These are phyloP conservation scores for Caryopteris hybrid DNA, from an alignment of 305 asterid genomes.

Conservation along the genomic window DNA sequence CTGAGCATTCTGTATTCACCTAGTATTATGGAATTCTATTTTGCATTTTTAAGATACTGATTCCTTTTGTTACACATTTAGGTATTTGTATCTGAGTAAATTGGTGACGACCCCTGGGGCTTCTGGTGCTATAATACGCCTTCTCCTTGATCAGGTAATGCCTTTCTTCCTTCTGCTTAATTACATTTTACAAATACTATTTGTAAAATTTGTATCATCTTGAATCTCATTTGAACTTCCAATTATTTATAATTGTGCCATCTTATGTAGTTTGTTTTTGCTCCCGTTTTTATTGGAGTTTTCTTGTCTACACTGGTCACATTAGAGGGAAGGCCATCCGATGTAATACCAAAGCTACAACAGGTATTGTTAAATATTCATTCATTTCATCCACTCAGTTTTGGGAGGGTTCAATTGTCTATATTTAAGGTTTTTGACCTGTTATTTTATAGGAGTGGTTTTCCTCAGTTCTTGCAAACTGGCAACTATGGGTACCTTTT, in stretches of 20 bases:
- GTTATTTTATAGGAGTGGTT: conserved; percentile 58
- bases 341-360: conserved; percentile 62
- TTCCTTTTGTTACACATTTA: conserved; percentile 12
- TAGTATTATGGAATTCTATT: not conserved
- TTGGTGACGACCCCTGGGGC: conserved; percentile 55
- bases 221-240: not conserved
- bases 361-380: conserved; percentile 41
- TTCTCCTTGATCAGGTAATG: conserved; percentile 65
- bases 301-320: conserved; percentile 60
- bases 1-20: not conserved
- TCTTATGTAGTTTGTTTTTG: conserved; percentile 52
- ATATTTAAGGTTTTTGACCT: not conserved
- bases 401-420: not conserved
- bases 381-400: not conserved
- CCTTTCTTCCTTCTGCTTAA: conserved; percentile 2
- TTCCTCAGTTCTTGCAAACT: conserved; percentile 69
- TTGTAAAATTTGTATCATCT: not conserved
- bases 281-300: conserved; percentile 59
- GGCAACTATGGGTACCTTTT: conserved; percentile 87
- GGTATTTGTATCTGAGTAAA: conserved; percentile 72
- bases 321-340: conserved; percentile 62
- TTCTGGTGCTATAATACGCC: conserved; percentile 56
- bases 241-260: not conserved
- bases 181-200: not conserved
- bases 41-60: not conserved